A percentile compares a stretch with the other conserved stretches of the same genome.
These are phyloP conservation scores for Alternaria metachromatica DNA, from an alignment of 2,329 filamentous ascomycete species.

Conservation along the genomic window DNA sequence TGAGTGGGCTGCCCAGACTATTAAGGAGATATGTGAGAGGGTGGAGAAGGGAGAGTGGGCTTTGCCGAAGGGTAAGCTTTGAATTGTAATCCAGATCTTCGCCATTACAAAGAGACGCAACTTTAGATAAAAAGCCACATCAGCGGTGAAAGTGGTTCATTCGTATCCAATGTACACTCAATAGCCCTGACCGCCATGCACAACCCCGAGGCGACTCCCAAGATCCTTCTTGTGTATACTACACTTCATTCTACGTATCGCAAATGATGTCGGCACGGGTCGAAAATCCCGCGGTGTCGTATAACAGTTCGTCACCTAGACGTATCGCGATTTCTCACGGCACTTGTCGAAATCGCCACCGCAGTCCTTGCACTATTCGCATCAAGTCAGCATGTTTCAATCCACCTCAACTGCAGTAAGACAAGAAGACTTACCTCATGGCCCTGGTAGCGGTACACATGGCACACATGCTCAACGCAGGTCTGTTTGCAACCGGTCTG, in stretches of 20 bases:
- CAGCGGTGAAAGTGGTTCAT: neutral
- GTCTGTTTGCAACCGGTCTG: slow-evolving; percentile 18
- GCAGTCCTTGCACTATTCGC: slow-evolving; percentile 5
- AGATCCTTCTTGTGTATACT: neutral
- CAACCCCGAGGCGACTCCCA: neutral
- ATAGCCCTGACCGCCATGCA: neutral
- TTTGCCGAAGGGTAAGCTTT: slow-evolving; percentile 14
- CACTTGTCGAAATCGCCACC: slow-evolving; percentile 4
- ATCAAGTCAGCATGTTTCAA: too few species aligned
- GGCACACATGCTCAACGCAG: slow-evolving; percentile 24
- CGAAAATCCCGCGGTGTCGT: neutral
- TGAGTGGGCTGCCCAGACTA: slow-evolving; percentile 66
- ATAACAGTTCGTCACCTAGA: neutral
- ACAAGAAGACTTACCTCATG: neutral
- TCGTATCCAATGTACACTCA: neutral
- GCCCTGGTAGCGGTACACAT: slow-evolving; percentile 1
- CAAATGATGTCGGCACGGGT: neutral
- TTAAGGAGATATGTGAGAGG: slow-evolving; percentile 64
- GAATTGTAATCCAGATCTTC: neutral
- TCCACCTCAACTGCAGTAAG: too few species aligned
- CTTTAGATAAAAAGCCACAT: neutral
- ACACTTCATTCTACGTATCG: neutral
- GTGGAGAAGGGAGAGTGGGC: slow-evolving; percentile 55
- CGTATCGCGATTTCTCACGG: slow-evolving; percentile 2
- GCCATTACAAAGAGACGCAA: neutral